phyloP scores from a whole-genome alignment of 2,329 filamentous ascomycete genomes.

The Stachybotrys elegans region DNA sequence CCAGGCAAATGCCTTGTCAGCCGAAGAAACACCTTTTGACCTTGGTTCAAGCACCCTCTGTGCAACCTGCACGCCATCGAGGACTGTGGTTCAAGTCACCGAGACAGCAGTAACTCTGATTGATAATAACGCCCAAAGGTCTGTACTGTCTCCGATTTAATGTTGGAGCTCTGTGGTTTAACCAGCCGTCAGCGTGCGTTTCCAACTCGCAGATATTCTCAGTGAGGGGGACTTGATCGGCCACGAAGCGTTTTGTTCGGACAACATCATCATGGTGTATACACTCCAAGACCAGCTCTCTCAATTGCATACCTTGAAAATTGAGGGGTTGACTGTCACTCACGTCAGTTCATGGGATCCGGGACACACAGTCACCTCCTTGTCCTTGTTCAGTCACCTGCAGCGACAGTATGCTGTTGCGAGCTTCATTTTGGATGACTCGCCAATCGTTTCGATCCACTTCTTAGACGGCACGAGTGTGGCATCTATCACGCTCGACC shows the following conservation, averaged over 20 bases:
- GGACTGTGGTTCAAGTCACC: constrained; percentile 49
- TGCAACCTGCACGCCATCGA: constrained; percentile 29
- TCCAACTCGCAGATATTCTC: too few species aligned
- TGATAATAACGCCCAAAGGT: too few species aligned
- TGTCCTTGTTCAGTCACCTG: constrained; percentile 28
- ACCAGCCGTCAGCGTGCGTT: too few species aligned
- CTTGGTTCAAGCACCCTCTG: constrained; percentile 47
- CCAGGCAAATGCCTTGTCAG: constrained; percentile 36
- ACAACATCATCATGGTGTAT: constrained; percentile 36
- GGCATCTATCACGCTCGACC: constrained; percentile 8
- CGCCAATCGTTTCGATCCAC: constrained; percentile 28
- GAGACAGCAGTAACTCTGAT: constrained; percentile 38
- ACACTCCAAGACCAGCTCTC: constrained; percentile 30
- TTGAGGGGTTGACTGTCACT: constrained; percentile 27
- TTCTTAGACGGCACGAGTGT: constrained; percentile 18
- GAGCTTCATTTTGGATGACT: constrained; percentile 26
- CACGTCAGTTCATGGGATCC: constrained; percentile 26
- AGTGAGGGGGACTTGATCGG: too few species aligned
- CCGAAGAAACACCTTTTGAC: constrained; percentile 43
- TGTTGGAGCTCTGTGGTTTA: background rate
- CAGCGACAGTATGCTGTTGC: constrained; percentile 23
- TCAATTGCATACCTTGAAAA: constrained; percentile 31
- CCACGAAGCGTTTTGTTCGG: constrained; percentile 36
- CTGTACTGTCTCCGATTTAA: background rate
- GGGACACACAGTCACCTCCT: constrained; percentile 44